These are phyloP conservation scores for Collybia sp. DNA, from an alignment of 768 basidiomycete species.

Conservation along the genomic window DNA sequence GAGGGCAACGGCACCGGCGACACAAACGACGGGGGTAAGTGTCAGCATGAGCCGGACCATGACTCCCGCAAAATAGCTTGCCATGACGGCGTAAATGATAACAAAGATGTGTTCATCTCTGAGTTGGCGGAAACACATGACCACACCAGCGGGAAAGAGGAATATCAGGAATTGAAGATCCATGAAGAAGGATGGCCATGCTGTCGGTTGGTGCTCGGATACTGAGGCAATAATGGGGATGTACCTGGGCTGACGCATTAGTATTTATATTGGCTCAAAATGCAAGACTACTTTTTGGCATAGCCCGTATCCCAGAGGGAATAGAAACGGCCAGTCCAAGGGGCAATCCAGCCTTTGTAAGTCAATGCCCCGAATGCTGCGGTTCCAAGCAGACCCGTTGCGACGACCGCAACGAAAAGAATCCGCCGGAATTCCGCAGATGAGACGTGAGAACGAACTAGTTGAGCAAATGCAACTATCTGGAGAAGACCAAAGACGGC, in stretches of 20 bases:
- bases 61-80: slow-evolving; percentile 98
- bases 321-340: slow-evolving; percentile 99
- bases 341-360: slow-evolving; percentile 92
- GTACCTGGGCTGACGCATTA: slow-evolving; percentile 42
- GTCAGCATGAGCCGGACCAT: slow-evolving; percentile 99
- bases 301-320: slow-evolving; percentile 99
- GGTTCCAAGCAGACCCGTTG: slow-evolving; percentile 67
- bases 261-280: neutral
- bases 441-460: slow-evolving; percentile 84
- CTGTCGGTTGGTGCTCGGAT: slow-evolving; percentile 98
- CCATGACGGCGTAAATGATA: slow-evolving; percentile 94
- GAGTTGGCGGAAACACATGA: slow-evolving; percentile 89
- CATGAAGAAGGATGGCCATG: slow-evolving; percentile 99
- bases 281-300: slow-evolving; percentile 77
- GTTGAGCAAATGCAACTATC: slow-evolving; percentile 89
- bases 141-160: slow-evolving; percentile 95
- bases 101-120: slow-evolving; percentile 98
- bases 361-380: slow-evolving; percentile 76
- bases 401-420: slow-evolving; percentile 64
- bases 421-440: slow-evolving; percentile 90
- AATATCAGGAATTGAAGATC: slow-evolving; percentile 97
- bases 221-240: slow-evolving; percentile 99
- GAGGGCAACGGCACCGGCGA: slow-evolving; percentile 86
- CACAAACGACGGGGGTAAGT: slow-evolving; percentile 95
- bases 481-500: slow-evolving; percentile 96